phyloP scores from a whole-genome alignment of 768 basidiomycete genomes.

The Rhodotorula taiwanensis region DNA sequence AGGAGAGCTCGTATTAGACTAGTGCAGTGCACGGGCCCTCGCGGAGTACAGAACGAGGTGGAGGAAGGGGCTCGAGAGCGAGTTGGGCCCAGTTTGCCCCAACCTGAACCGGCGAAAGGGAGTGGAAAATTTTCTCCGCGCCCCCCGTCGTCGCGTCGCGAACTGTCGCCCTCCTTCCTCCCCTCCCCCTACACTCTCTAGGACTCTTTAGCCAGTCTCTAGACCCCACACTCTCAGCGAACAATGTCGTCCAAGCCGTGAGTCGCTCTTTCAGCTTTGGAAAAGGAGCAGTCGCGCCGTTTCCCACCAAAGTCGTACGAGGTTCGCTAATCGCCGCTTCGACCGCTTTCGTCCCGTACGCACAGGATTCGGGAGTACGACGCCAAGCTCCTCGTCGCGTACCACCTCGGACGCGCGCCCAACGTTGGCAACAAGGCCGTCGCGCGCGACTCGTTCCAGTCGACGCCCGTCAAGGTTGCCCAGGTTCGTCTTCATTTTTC shows the following conservation, averaged over 20 bases:
- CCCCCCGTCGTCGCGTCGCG: too few species aligned
- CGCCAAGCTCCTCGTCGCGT: constrained; percentile 92
- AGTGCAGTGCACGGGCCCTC: too few species aligned
- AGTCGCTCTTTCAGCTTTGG: constrained; percentile 5
- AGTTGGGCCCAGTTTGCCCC: not conserved
- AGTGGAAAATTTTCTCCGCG: too few species aligned
- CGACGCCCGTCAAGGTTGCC: constrained; percentile 69
- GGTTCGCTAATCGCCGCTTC: not conserved
- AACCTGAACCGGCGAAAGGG: too few species aligned
- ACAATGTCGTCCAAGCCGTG: constrained; percentile 33
- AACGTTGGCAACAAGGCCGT: constrained; percentile 56
- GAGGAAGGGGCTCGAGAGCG: not conserved
- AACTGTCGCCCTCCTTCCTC: not conserved
- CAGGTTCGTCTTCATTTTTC: constrained; percentile 40
- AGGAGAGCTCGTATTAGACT: too few species aligned
- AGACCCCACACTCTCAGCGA: constrained; percentile 6
- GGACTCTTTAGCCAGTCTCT: too few species aligned
- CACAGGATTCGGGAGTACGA: constrained; percentile 93
- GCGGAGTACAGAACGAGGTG: too few species aligned
- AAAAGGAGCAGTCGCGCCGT: too few species aligned
- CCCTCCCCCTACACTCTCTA: constrained; percentile 1
- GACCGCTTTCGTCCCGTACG: not conserved
- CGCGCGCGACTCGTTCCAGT: constrained; percentile 56
- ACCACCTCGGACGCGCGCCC: constrained; percentile 91
- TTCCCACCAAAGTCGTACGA: too few species aligned